These are phyloP conservation scores for Thuja plicata DNA, from an alignment of 83 land plant species.

Conservation along the genomic window DNA sequence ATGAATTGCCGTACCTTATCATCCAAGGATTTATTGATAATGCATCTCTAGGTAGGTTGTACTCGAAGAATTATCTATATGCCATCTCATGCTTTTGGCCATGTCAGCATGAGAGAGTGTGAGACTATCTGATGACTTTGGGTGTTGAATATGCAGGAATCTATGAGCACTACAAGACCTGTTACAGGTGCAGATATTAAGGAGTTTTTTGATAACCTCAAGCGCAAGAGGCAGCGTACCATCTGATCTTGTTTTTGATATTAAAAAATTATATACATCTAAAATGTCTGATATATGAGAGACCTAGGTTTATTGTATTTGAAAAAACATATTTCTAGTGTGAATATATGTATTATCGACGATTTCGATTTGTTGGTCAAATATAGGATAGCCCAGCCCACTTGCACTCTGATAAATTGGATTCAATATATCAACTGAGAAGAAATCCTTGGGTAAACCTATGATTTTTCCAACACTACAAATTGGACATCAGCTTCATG, in stretches of 20 bases:
- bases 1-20: not conserved
- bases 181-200: slow-evolving; percentile 82
- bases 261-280: not conserved
- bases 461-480: not conserved
- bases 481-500: not conserved
- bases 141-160: slow-evolving; percentile 50
- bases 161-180: slow-evolving; percentile 67
- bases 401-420: not conserved
- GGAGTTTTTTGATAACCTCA: slow-evolving; percentile 83
- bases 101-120: not conserved
- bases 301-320: not conserved
- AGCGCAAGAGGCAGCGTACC: slow-evolving; percentile 56
- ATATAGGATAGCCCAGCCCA: not conserved
- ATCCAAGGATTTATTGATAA: not conserved
- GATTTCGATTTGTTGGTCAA: not conserved
- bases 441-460: not conserved
- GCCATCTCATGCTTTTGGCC: not conserved
- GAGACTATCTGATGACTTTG: slow-evolving; percentile 4
- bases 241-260: not conserved
- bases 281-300: not conserved
- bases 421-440: not conserved
- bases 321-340: not conserved
- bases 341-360: not conserved
- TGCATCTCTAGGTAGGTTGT: not conserved
- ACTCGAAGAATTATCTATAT: not conserved